Conservation (phyloP, 371 early-diverging fungal species). For the Rhizopus arrhizus region DNA sequence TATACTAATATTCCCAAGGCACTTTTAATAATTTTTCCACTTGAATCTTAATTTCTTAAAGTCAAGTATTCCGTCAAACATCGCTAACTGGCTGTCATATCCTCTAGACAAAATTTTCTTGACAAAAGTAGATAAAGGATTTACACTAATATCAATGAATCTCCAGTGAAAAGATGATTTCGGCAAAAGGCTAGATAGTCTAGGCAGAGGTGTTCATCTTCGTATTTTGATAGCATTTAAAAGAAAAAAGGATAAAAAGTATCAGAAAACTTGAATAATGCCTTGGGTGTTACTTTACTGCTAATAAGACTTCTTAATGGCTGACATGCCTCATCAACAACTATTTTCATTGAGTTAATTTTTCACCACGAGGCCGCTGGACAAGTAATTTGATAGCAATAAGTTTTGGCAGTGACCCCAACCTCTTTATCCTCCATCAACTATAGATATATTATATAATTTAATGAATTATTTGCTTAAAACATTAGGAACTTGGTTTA, state of each 20-base stretch:
- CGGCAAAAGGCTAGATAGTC: constrained; percentile 1
- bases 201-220: constrained; percentile 6
- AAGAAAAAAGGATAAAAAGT: neutral
- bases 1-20: too few species aligned
- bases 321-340: neutral
- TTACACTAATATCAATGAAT: neutral
- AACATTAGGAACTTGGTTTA: constrained; percentile 1
- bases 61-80: neutral
- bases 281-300: neutral
- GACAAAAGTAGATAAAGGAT: neutral
- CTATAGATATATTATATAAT: neutral
- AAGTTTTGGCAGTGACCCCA: constrained; percentile 2
- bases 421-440: neutral
- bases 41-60: constrained; percentile 1
- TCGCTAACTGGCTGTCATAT: neutral
- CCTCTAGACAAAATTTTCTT: neutral
- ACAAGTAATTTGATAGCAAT: neutral
- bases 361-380: neutral
- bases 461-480: neutral
- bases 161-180: neutral
- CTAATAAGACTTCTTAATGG: too few species aligned
- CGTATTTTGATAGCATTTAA: neutral
- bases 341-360: neutral
- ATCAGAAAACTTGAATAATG: neutral
- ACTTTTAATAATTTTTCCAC: neutral